phyloP scores from a whole-genome alignment of 2,329 filamentous ascomycete genomes.

The Epichloe amarillans region DNA sequence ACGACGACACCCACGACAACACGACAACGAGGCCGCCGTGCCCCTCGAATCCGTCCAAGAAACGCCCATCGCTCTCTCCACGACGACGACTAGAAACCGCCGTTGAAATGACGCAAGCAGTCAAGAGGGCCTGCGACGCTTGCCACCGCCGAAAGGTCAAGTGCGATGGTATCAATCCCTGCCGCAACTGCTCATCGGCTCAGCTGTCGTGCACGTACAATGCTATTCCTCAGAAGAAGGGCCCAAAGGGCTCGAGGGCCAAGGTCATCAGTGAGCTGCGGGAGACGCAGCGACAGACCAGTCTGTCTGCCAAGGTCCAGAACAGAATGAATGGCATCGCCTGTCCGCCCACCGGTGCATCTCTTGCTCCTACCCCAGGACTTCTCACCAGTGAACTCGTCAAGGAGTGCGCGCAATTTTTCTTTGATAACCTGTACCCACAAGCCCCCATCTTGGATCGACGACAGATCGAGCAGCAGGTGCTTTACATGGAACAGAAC shows the following conservation, averaged over 20 bases:
- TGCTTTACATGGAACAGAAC: conserved; percentile 47
- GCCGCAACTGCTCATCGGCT: conserved; percentile 55
- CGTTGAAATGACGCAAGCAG: conserved; percentile 33
- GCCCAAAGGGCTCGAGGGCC: conserved; percentile 59
- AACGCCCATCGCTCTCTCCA: neutral
- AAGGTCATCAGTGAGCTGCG: conserved; percentile 65
- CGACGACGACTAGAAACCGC: neutral
- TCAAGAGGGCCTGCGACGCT: conserved; percentile 55
- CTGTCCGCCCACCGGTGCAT: conserved; percentile 32
- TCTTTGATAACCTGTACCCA: conserved; percentile 53
- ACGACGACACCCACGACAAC: neutral
- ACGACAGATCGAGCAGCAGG: conserved; percentile 42
- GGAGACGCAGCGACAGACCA: conserved; percentile 54
- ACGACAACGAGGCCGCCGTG: neutral
- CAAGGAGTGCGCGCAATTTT: conserved; percentile 54
- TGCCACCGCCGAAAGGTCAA: conserved; percentile 65
- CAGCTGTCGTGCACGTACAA: conserved; percentile 61
- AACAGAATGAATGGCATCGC: conserved; percentile 44
- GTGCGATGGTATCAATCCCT: conserved; percentile 58
- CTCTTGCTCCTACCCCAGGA: conserved; percentile 42
- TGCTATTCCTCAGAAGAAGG: conserved; percentile 63
- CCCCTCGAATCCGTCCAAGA: neutral
- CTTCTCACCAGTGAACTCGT: conserved; percentile 49
- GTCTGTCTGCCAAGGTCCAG: conserved; percentile 47
- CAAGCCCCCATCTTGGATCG: conserved; percentile 50